These are phyloP conservation scores for Leccinum longicurvipes DNA, from an alignment of 768 basidiomycete species.

Conservation along the genomic window DNA sequence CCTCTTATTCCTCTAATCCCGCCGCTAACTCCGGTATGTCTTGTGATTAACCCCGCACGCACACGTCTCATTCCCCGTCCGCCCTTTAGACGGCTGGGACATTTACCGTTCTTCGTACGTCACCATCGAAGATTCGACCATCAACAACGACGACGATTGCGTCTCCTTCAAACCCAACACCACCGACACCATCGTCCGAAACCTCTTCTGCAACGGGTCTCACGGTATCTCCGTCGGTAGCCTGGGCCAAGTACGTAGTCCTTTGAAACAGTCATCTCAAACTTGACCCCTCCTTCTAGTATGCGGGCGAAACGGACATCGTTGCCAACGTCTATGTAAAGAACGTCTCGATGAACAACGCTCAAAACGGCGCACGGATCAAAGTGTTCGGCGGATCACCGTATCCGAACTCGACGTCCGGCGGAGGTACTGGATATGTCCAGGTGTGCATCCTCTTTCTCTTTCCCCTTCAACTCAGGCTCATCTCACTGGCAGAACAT, in stretches of 20 bases:
- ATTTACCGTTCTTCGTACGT: constrained; percentile 40
- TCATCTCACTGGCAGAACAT: constrained; percentile 13
- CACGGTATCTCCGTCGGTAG: constrained; percentile 49
- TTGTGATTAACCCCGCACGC: not conserved
- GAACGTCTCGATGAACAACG: constrained; percentile 44
- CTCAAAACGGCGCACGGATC: constrained; percentile 50
- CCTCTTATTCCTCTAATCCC: constrained; percentile 35
- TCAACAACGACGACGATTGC: constrained; percentile 43
- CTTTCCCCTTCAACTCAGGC: not conserved
- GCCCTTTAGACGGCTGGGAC: constrained; percentile 43
- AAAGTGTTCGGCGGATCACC: constrained; percentile 49
- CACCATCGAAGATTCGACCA: constrained; percentile 35
- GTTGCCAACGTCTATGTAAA: constrained; percentile 42
- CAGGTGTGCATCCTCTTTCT: constrained; percentile 19
- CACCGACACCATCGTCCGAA: constrained; percentile 39
- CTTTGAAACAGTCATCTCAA: not conserved
- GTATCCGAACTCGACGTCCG: constrained; percentile 35
- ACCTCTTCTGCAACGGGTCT: constrained; percentile 40
- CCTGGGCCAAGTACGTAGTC: constrained; percentile 35
- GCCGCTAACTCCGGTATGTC: constrained; percentile 34
- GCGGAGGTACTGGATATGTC: constrained; percentile 44
- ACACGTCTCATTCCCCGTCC: not conserved
- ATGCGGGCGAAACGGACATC: constrained; percentile 39
- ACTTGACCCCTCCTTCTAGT: constrained; percentile 19
- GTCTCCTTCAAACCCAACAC: constrained; percentile 31